These are phyloP conservation scores for Boletus rubroflammeus DNA, from an alignment of 768 basidiomycete species.

Conservation along the genomic window DNA sequence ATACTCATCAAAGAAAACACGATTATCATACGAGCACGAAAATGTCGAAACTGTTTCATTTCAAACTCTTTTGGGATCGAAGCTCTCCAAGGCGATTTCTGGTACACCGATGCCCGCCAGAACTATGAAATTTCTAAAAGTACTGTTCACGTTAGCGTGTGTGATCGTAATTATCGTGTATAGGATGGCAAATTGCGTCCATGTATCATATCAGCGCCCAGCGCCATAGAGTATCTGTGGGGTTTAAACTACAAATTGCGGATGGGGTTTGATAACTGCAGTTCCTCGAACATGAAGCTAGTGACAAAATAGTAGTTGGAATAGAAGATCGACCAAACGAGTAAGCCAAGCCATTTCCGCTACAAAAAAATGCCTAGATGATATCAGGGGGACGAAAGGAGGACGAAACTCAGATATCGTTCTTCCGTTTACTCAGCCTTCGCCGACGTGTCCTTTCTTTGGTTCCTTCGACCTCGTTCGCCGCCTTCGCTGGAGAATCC, in stretches of 20 bases:
- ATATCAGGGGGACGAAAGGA: slow-evolving; percentile 11
- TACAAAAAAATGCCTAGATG: slow-evolving; percentile 6
- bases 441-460: slow-evolving; percentile 29
- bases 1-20: slow-evolving; percentile 4
- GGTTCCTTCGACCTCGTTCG: slow-evolving; percentile 13
- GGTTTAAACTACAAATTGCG: slow-evolving; percentile 12
- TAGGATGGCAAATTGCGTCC: slow-evolving; percentile 1
- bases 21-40: not conserved
- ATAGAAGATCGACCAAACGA: slow-evolving; percentile 22
- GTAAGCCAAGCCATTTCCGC: slow-evolving; percentile 20
- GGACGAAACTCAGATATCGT: slow-evolving; percentile 20
- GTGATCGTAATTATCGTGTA: slow-evolving; percentile 2
- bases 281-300: slow-evolving; percentile 8
- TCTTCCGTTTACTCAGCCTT: slow-evolving; percentile 34
- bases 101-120: slow-evolving; percentile 3
- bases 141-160: slow-evolving; percentile 2
- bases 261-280: not conserved
- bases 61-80: slow-evolving; percentile 2
- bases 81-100: not conserved
- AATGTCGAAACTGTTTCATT: not conserved
- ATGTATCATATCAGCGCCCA: slow-evolving; percentile 13
- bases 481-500: slow-evolving; percentile 11
- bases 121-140: not conserved
- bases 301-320: slow-evolving; percentile 6
- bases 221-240: slow-evolving; percentile 8